phyloP scores from a whole-genome alignment of 768 basidiomycete species.

The Podaxis sp. region DNA sequence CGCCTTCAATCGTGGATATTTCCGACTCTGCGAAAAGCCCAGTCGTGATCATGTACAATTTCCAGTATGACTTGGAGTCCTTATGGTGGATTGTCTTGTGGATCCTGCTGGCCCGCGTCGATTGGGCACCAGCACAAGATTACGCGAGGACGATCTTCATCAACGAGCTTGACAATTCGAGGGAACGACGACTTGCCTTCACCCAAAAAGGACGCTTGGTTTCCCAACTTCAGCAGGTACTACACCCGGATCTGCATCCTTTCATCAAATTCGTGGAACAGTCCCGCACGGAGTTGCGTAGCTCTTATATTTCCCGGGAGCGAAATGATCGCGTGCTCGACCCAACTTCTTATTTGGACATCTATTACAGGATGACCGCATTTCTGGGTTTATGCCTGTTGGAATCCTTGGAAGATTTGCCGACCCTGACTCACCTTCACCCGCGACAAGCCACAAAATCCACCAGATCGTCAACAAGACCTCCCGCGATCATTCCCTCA shows the following conservation, averaged over 20 bases:
- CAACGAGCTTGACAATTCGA: background rate
- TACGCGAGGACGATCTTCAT: background rate
- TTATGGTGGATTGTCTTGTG: constrained; percentile 10
- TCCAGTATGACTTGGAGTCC: constrained; percentile 11
- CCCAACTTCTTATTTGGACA: background rate
- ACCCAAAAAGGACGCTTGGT: background rate
- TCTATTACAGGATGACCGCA: background rate
- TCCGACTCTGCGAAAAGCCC: background rate
- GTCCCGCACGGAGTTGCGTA: background rate
- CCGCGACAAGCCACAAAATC: background rate
- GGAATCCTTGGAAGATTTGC: background rate
- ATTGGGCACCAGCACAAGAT: too few species aligned
- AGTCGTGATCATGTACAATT: background rate
- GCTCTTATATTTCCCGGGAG: background rate
- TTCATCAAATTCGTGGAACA: background rate
- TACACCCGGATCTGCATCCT: background rate
- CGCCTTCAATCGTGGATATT: too few species aligned
- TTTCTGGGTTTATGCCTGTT: background rate
- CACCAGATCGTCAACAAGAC: too few species aligned
- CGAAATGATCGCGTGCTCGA: background rate
- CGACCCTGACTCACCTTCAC: background rate
- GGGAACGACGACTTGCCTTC: background rate
- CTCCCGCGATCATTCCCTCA: too few species aligned
- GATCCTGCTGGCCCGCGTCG: background rate
- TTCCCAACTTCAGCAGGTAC: background rate